Base-by-base conservation (phyloP, 2,329 filamentous ascomycete genomes). In the Fonsecaea pedrosoi region DNA sequence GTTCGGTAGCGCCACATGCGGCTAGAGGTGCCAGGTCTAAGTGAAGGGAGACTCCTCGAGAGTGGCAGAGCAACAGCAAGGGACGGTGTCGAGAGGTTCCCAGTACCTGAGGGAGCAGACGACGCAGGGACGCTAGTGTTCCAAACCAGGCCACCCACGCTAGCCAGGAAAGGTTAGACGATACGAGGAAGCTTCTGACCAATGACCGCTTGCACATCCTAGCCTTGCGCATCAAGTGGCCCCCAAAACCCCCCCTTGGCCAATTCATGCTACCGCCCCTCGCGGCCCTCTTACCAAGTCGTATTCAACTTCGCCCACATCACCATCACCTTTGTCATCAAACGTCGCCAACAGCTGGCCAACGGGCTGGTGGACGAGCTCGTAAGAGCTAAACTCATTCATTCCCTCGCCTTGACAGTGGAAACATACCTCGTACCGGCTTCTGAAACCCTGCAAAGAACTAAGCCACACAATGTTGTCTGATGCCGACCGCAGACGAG, bases 141-240 rank as follows among this genome's bases (percentile, higher is more conserved):
- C 45, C 45, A 50, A 42, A 58, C 54, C 21, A 64, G 62, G 62
- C 62, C 62, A 13, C 62, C 62, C 3, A 21, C n/a, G 15, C 37
- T 58, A 60, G 34, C 45, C 21, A 7, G 12, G n/a, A 25, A 9
- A 13, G 21, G 62, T 64, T 64, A 64, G 56, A 9, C 10, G 2
- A 45, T 64, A 64, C 62, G 62, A 60, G 45, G 13, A 30, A 1
- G 8, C 3, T 12, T 8, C 9, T 50, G 45, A 7, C 45, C 45
- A 50, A 50, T 50, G 8, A 50, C 8, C 4, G 15, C 21, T 30
- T 3, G 9, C 18, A 25, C 2, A 30, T 12, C 4, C 45, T 50
- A 50, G 45, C 45, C 45, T 50, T 50, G 45, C 15, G 45, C 9
- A 12, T 21, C 25, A 50, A 10, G 15, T 1, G n/a, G n/a, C n/a